These are phyloP conservation scores for Lachancea mirantina DNA, from an alignment of 805 yeast species.

Conservation along the genomic window DNA sequence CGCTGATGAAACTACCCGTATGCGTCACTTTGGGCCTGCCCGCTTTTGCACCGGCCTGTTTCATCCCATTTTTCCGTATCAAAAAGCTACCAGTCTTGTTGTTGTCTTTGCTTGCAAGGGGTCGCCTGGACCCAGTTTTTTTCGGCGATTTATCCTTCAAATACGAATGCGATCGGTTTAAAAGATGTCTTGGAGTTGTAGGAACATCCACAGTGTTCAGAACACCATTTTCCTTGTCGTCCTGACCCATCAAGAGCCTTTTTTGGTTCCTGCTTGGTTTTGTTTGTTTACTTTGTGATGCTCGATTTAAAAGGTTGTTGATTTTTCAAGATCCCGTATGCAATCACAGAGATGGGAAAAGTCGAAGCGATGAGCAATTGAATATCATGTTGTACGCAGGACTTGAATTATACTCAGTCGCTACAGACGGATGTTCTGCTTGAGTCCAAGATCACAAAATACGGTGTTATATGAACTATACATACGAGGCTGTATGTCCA, in stretches of 20 bases:
- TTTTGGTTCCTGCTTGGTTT: not conserved
- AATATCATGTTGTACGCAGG: no score
- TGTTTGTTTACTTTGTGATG: not conserved
- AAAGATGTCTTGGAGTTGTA: conserved; percentile 21
- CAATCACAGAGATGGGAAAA: no score
- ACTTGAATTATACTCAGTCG: no score
- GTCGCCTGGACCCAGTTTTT: conserved; percentile 16
- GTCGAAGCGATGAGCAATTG: no score
- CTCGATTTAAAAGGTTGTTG: no score
- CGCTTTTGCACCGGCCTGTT: conserved; percentile 2
- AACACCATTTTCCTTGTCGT: conserved; percentile 10
- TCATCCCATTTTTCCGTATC: conserved; percentile 1
- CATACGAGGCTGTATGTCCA: no score
- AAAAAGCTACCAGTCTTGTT: conserved; percentile 16
- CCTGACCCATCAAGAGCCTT: conserved; percentile 3
- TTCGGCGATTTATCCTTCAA: conserved; percentile 11
- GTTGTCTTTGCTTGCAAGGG: conserved; percentile 29
- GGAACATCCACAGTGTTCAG: conserved; percentile 10
- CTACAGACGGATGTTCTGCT: no score
- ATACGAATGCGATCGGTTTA: conserved; percentile 20
- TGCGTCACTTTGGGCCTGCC: conserved; percentile 8
- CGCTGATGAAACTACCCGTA: conserved; percentile 10
- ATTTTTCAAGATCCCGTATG: no score
- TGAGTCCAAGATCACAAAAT: no score
- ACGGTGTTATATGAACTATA: no score